phyloP scores from a whole-genome alignment of 805 yeast genomes.

The Sugiyamaella chiloensis region DNA sequence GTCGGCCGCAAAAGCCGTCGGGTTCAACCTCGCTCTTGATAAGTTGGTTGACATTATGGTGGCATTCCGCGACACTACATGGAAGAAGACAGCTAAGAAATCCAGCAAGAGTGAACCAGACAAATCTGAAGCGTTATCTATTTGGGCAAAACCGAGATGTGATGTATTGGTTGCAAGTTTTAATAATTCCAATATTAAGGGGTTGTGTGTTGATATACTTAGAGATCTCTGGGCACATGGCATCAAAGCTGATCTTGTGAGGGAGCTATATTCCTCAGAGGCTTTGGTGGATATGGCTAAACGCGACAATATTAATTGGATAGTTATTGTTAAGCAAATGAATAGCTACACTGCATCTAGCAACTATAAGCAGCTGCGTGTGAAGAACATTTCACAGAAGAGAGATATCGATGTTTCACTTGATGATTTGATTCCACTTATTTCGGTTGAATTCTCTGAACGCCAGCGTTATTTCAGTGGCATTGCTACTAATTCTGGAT shows the following conservation, averaged over 20 bases:
- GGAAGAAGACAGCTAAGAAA: slow-evolving; percentile 21
- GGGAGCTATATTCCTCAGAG: slow-evolving; percentile 46
- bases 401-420: slow-evolving; percentile 71
- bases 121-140: slow-evolving; percentile 33
- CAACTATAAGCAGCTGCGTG: slow-evolving; percentile 71
- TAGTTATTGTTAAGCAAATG: slow-evolving; percentile 74
- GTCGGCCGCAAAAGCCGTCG: slow-evolving; percentile 63
- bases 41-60: slow-evolving; percentile 51
- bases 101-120: slow-evolving; percentile 17
- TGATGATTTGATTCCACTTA: slow-evolving; percentile 55
- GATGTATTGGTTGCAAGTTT: slow-evolving; percentile 77
- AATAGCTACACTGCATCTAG: slow-evolving; percentile 39
- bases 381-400: slow-evolving; percentile 58
- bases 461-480: slow-evolving; percentile 11
- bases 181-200: slow-evolving; percentile 51
- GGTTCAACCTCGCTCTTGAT: slow-evolving; percentile 80
- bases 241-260: slow-evolving; percentile 68
- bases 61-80: slow-evolving; percentile 27
- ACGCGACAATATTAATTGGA: slow-evolving; percentile 69
- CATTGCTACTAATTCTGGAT: neutral
- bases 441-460: slow-evolving; percentile 35
- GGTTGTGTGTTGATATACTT: slow-evolving; percentile 62
- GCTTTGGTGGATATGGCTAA: slow-evolving; percentile 63
- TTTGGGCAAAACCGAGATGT: slow-evolving; percentile 62
- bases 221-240: slow-evolving; percentile 68